Evolutionary conservation across 2,329 filamentous ascomycete species (phyloP).

Genomic region (Trichophyton verrucosum): DNA sequence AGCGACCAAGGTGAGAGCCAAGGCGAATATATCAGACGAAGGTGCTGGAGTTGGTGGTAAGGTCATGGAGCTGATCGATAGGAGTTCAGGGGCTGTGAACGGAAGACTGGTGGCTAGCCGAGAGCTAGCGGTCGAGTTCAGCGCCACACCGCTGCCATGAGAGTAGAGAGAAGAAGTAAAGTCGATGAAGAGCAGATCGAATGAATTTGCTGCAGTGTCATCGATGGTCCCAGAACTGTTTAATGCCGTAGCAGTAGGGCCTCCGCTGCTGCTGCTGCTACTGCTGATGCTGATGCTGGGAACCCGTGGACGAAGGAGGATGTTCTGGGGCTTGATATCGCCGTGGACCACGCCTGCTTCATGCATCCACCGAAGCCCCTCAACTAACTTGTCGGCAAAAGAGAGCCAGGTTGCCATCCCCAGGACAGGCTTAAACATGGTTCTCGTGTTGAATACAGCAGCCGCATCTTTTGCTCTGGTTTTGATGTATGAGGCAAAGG

Average conservation of each 20-base stretch:
- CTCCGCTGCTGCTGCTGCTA: neutral
- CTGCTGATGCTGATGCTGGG: neutral
- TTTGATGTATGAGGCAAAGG: constrained; percentile 32
- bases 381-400: constrained; percentile 30
- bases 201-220: constrained; percentile 21
- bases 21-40: constrained; percentile 35
- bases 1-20: constrained; percentile 34
- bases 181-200: constrained; percentile 33
- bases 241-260: neutral
- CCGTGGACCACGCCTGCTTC: constrained; percentile 33
- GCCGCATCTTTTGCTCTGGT: constrained; percentile 21
- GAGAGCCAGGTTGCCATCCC: constrained; percentile 30
- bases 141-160: constrained; percentile 15
- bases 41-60: constrained; percentile 26
- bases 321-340: constrained; percentile 38
- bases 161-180: constrained; percentile 30
- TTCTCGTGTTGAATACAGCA: constrained; percentile 27
- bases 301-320: constrained; percentile 26
- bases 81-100: constrained; percentile 35
- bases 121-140: constrained; percentile 4
- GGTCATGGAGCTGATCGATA: constrained; percentile 21
- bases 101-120: constrained; percentile 34
- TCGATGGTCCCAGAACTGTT: neutral
- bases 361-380: constrained; percentile 35
- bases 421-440: constrained; percentile 36